phyloP scores from a whole-genome alignment of 148 eudicot species.

The Chenopodium formosanum region DNA sequence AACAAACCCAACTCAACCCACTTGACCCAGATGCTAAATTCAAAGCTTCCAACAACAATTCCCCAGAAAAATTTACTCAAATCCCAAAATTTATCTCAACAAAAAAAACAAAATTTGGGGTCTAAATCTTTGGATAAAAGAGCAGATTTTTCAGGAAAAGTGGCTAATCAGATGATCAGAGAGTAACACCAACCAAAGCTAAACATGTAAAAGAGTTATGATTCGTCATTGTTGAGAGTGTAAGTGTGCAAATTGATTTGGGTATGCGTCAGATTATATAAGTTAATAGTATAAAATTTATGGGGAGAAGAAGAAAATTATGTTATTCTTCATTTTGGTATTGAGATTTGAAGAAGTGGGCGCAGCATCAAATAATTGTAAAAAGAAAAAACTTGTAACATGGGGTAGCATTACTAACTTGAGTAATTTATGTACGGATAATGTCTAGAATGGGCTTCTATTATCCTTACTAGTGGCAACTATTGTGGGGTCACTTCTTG shows the following conservation, averaged over 20 bases:
- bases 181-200: background rate
- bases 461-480: background rate
- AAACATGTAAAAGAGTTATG: constrained; percentile 1
- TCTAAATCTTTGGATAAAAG: background rate
- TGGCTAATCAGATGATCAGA: background rate
- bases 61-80: background rate
- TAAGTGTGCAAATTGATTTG: background rate
- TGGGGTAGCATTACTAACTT: constrained; percentile 9
- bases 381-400: background rate
- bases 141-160: background rate
- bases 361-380: constrained; percentile 7
- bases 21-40: constrained; percentile 22
- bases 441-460: background rate
- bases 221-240: constrained; percentile 22
- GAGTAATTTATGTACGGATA: constrained; percentile 1
- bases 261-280: background rate
- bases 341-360: background rate
- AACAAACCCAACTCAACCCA: constrained; percentile 26
- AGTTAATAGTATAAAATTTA: background rate
- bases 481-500: background rate
- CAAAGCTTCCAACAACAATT: background rate
- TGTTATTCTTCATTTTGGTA: background rate
- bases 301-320: background rate
- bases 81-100: constrained; percentile 3
- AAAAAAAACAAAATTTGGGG: background rate